Evolutionary conservation across 2,329 filamentous ascomycete genomes (phyloP).

Genomic region (Aspergillus intermedius): DNA sequence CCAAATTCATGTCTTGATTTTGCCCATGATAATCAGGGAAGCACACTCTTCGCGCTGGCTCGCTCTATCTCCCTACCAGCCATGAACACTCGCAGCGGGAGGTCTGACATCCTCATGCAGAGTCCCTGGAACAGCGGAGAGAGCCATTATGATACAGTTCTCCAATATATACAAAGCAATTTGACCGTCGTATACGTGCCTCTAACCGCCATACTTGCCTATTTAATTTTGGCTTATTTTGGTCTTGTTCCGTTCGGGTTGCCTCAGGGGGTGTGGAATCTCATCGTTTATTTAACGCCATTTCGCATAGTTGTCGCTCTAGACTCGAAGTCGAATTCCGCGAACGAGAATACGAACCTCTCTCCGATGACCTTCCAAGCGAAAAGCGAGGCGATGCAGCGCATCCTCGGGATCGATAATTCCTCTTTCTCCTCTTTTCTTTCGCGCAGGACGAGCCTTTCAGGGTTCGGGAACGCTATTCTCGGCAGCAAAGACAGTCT

Average conservation of each 20-base stretch:
- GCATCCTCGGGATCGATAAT: slow-evolving; percentile 56
- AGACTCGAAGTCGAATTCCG: slow-evolving; percentile 44
- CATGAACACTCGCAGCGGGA: slow-evolving; percentile 32
- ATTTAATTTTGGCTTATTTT: slow-evolving; percentile 25
- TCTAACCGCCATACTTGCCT: slow-evolving; percentile 21
- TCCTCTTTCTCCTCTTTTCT: slow-evolving; percentile 55
- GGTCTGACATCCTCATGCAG: slow-evolving; percentile 23
- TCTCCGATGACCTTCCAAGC: slow-evolving; percentile 32
- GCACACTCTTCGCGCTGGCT: slow-evolving; percentile 15
- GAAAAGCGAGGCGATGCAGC: slow-evolving; percentile 60
- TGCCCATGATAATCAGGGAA: slow-evolving; percentile 12
- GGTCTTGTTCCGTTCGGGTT: slow-evolving; percentile 23
- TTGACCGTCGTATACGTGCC: slow-evolving; percentile 24
- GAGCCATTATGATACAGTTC: slow-evolving; percentile 29
- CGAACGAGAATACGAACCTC: slow-evolving; percentile 34
- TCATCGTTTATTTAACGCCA: slow-evolving; percentile 34
- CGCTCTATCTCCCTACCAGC: slow-evolving; percentile 14
- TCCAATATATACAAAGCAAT: slow-evolving; percentile 21
- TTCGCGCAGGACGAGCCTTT: slow-evolving; percentile 50
- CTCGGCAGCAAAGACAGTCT: slow-evolving; percentile 28
- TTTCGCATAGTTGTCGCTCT: slow-evolving; percentile 38
- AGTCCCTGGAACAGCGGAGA: slow-evolving; percentile 20
- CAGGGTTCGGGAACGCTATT: slow-evolving; percentile 45
- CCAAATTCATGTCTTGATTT: slow-evolving; percentile 4
- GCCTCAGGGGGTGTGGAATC: slow-evolving; percentile 31